phyloP scores from a whole-genome alignment of 139 green algal species.

The Chlamydomonas incerta region DNA sequence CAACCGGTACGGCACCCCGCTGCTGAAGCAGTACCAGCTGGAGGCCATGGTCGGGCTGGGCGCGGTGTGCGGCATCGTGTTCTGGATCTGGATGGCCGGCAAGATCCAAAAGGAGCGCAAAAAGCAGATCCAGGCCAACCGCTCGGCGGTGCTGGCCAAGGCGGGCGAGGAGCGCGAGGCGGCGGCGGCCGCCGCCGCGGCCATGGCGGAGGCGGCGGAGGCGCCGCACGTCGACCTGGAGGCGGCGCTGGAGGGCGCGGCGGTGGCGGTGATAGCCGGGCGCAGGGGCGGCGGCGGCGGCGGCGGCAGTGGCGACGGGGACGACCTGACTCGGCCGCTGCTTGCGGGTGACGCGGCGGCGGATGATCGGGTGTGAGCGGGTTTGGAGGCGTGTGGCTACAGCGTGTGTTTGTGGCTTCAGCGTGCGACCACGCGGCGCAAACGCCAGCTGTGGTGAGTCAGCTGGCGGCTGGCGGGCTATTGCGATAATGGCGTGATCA shows the following conservation, averaged over 20 bases:
- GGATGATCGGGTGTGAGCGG: too few relatives aligned
- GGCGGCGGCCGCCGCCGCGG: background rate
- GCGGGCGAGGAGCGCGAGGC: background rate
- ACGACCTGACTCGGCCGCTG: background rate
- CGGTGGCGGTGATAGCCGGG: background rate
- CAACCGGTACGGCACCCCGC: slow-evolving; percentile 12
- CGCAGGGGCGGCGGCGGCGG: background rate
- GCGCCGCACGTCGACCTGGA: background rate
- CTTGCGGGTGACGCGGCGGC: background rate
- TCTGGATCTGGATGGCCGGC: slow-evolving; percentile 28
- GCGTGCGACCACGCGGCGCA: too few relatives aligned
- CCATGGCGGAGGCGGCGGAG: background rate
- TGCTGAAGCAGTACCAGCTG: slow-evolving; percentile 10
- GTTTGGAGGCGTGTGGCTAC: too few relatives aligned
- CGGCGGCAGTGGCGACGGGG: background rate
- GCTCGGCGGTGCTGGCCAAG: background rate
- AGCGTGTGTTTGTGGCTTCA: too few relatives aligned
- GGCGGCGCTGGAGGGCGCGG: background rate
- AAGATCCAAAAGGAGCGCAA: slow-evolving; percentile 6
- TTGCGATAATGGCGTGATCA: too few relatives aligned
- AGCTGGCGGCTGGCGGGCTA: too few relatives aligned
- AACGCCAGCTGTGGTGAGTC: too few relatives aligned
- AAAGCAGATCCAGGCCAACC: background rate
- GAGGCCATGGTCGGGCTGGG: slow-evolving; percentile 20
- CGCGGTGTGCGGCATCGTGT: background rate